Percentiles rank a stretch among this genome's conserved stretches.
These are phyloP conservation scores for Smallanthus sonchifolius DNA, from an alignment of 129 eudicot species.

Conservation along the genomic window DNA sequence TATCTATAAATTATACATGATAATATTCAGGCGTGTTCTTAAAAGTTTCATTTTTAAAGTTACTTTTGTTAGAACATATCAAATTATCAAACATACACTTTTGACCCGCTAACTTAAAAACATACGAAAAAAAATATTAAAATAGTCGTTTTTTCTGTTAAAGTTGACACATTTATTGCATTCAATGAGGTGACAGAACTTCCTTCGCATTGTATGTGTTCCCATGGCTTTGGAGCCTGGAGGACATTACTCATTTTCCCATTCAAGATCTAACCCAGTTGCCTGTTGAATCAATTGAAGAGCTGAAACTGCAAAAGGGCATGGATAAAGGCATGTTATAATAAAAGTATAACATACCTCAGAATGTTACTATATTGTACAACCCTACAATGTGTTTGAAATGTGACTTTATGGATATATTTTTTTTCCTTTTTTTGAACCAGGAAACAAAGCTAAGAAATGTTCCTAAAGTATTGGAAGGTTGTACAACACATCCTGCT, in stretches of 20 bases:
- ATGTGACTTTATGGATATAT: conserved; percentile 2
- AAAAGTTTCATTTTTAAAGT: too few relatives aligned
- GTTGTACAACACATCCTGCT: conserved; percentile 5
- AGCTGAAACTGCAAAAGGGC: conserved; percentile 67
- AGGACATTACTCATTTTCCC: conserved; percentile 93
- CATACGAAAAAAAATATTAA: not conserved
- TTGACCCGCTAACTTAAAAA: too few relatives aligned
- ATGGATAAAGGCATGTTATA: conserved; percentile 12
- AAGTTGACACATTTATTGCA: conserved; percentile 7
- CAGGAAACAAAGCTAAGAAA: not conserved
- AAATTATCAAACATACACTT: too few relatives aligned
- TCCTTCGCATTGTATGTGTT: conserved; percentile 70
- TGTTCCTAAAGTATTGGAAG: not conserved
- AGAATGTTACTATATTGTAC: conserved; percentile 9
- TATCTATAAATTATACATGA: too few relatives aligned
- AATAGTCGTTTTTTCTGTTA: not conserved
- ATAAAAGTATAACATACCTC: not conserved
- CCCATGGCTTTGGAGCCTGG: conserved; percentile 60
- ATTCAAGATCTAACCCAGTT: conserved; percentile 70
- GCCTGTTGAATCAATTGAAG: conserved; percentile 81
- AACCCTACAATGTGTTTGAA: conserved; percentile 4
- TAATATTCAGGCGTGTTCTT: too few relatives aligned
- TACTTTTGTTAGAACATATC: too few relatives aligned
- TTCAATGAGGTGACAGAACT: conserved; percentile 73
- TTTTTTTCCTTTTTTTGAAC: not conserved